Conservation (phyloP, 1,284 basidiomycete genomes). For the Rhodotorula glutinis region DNA sequence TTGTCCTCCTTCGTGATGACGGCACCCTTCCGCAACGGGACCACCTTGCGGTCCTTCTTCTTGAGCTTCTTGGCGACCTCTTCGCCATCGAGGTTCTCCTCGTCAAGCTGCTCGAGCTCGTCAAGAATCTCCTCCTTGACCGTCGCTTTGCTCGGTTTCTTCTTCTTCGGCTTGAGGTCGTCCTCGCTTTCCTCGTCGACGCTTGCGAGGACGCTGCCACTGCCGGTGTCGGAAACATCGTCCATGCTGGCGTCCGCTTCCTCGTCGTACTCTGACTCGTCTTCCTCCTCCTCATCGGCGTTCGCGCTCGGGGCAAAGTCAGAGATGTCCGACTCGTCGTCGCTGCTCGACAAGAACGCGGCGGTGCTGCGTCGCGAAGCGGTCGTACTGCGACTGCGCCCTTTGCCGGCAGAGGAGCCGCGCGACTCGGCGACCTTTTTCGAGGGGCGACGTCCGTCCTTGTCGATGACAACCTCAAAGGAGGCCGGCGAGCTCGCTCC, state of each 20-base stretch:
- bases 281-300: conserved; percentile 20
- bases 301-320: conserved; percentile 15
- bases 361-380: not conserved
- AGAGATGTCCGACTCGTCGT: conserved; percentile 22
- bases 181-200: conserved; percentile 6
- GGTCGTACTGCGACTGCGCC: not conserved
- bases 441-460: conserved; percentile 1
- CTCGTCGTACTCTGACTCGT: conserved; percentile 28
- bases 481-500: not conserved
- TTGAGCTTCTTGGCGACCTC: conserved; percentile 5
- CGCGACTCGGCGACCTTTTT: not conserved
- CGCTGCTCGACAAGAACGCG: not conserved
- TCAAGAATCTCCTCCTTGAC: conserved; percentile 12
- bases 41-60: conserved; percentile 15
- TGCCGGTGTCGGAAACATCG: conserved; percentile 13
- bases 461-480: conserved; percentile 4
- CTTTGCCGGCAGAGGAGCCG: not conserved
- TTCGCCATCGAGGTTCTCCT: conserved; percentile 5
- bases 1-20: conserved; percentile 24
- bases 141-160: conserved; percentile 18
- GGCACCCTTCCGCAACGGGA: conserved; percentile 24
- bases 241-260: conserved; percentile 18
- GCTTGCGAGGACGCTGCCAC: conserved; percentile 8
- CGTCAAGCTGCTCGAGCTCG: conserved; percentile 16
- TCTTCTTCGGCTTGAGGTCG: conserved; percentile 27